Percentiles rank a stretch among this genome's conserved stretches.
These are phyloP conservation scores for Gautieria morchelliformis DNA, from an alignment of 768 basidiomycete species.

Conservation along the genomic window DNA sequence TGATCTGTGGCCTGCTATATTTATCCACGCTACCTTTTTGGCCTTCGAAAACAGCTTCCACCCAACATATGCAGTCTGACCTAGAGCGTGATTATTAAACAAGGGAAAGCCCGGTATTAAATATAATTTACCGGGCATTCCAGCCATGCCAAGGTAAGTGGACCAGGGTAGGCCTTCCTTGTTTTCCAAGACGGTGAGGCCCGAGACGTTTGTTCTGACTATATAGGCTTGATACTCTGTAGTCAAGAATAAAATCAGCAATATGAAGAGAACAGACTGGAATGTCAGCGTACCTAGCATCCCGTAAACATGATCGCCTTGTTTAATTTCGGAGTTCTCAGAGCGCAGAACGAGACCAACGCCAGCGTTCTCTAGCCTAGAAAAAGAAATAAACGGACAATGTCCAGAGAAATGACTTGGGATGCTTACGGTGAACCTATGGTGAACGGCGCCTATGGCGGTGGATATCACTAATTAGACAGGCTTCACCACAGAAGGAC, in stretches of 20 bases:
- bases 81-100: constrained; percentile 8
- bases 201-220: constrained; percentile 17
- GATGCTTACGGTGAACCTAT: constrained; percentile 20
- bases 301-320: constrained; percentile 35
- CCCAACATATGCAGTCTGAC: constrained; percentile 24
- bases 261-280: constrained; percentile 3
- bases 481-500: background rate
- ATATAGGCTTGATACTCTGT: constrained; percentile 34
- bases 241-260: background rate
- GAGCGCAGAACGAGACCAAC: constrained; percentile 38
- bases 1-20: background rate
- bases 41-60: constrained; percentile 34
- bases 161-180: constrained; percentile 39
- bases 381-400: background rate
- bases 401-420: background rate
- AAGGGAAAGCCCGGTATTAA: background rate
- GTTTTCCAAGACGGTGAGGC: constrained; percentile 27
- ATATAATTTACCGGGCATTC: constrained; percentile 28
- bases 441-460: constrained; percentile 10
- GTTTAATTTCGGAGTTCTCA: constrained; percentile 23
- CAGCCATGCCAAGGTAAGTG: constrained; percentile 38
- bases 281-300: constrained; percentile 13
- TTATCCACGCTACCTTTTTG: constrained; percentile 26
- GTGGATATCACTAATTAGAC: background rate
- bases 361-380: constrained; percentile 25